Evolutionary conservation across 164 flowering plant genomes (phyloP).

Genomic region (Santalum album): DNA sequence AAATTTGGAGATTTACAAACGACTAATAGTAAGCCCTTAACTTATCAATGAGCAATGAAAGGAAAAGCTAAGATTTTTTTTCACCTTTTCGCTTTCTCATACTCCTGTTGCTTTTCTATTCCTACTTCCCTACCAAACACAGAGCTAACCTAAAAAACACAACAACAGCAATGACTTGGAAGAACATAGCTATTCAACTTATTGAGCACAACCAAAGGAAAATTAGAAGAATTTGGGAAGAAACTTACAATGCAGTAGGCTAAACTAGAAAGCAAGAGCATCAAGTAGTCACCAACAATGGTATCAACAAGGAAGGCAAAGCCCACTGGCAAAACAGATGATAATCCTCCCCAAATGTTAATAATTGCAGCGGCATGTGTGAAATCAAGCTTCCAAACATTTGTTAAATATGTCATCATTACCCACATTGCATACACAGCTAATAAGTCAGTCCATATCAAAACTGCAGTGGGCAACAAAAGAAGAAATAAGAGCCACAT

Average conservation of each 20-base stretch:
- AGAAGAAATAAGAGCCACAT: no score
- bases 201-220: no score
- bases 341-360: constrained; percentile 20
- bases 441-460: constrained; percentile 29
- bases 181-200: no score
- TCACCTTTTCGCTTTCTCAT: no score
- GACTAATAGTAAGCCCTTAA: no score
- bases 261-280: constrained; percentile 25
- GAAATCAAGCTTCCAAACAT: constrained; percentile 27
- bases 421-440: constrained; percentile 25
- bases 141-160: no score
- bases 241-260: constrained; percentile 26
- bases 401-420: constrained; percentile 28
- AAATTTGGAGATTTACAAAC: no score
- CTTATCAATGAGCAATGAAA: no score
- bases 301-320: constrained; percentile 24
- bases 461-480: constrained; percentile 10
- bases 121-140: no score
- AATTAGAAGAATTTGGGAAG: neutral
- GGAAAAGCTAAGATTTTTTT: no score
- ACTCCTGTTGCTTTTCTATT: no score
- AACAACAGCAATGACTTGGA: no score
- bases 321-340: constrained; percentile 14
- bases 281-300: constrained; percentile 17
- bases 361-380: constrained; percentile 32